Percentiles rank a stretch among this genome's conserved stretches.
phyloP scores from a whole-genome alignment of 1,139 yeast genomes.

The Suhomyces wounanorum region DNA sequence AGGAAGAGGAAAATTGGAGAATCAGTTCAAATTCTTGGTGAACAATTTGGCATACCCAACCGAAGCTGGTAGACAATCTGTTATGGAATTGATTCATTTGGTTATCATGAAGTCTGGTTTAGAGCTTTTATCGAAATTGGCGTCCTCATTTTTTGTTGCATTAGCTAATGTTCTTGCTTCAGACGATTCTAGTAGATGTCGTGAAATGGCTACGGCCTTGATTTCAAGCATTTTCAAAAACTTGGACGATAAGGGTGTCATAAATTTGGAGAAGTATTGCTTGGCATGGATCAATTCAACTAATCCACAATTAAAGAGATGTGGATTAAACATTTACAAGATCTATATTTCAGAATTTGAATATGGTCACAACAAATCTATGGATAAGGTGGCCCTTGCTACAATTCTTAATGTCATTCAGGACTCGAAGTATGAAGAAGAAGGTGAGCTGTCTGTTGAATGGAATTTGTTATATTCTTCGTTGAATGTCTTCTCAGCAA shows the following conservation, averaged over 20 bases:
- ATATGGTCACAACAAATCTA: constrained; percentile 33
- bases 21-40: constrained; percentile 81
- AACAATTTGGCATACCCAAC: constrained; percentile 84
- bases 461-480: constrained; percentile 83
- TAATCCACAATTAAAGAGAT: constrained; percentile 61
- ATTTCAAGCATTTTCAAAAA: constrained; percentile 58
- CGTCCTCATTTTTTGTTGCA: constrained; percentile 80
- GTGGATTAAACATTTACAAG: constrained; percentile 77
- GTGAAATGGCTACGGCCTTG: constrained; percentile 79
- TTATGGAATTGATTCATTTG: constrained; percentile 79
- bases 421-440: constrained; percentile 30
- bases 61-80: constrained; percentile 84
- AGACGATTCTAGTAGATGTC: constrained; percentile 79
- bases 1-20: constrained; percentile 81
- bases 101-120: constrained; percentile 67
- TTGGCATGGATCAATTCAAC: constrained; percentile 65
- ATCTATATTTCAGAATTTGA: constrained; percentile 58
- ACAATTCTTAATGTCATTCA: constrained; percentile 42
- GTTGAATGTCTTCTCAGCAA: constrained; percentile 53
- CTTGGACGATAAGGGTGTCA: constrained; percentile 44
- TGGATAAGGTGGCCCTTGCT: constrained; percentile 43
- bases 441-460: constrained; percentile 37
- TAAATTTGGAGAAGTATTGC: constrained; percentile 58
- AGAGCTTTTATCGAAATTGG: constrained; percentile 60
- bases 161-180: constrained; percentile 75